These are phyloP conservation scores for Cephalotrichum gorgonifer DNA, from an alignment of 2,329 filamentous ascomycete genomes.

Conservation along the genomic window DNA sequence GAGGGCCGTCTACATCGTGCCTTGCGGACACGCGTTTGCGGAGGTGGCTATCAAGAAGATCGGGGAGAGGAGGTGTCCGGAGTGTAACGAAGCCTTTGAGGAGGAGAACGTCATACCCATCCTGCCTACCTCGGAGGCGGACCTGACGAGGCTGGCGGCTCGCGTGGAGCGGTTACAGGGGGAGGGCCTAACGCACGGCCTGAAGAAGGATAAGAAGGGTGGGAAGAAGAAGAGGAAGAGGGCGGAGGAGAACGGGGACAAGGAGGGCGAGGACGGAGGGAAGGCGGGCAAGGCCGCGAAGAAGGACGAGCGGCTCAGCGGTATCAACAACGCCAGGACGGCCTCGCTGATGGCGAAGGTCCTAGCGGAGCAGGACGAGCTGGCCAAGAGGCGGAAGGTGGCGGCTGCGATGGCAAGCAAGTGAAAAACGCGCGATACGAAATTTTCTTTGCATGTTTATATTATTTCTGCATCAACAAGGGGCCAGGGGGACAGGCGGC, in stretches of 20 bases:
- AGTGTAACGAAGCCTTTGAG: constrained; percentile 69
- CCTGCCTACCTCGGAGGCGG: constrained; percentile 58
- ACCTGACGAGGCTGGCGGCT: constrained; percentile 56
- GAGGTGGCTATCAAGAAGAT: constrained; percentile 78
- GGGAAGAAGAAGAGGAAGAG: constrained; percentile 69
- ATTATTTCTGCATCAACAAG: too few relatives aligned
- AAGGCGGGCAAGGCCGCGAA: constrained; percentile 29
- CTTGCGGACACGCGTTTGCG: constrained; percentile 90
- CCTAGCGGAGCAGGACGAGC: constrained; percentile 73
- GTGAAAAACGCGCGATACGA: neutral
- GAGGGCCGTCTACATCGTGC: constrained; percentile 81
- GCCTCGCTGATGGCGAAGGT: constrained; percentile 80
- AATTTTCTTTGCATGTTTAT: neutral
- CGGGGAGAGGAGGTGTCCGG: constrained; percentile 48
- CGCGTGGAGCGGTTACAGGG: constrained; percentile 60
- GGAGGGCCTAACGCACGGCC: constrained; percentile 67
- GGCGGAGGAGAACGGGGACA: constrained; percentile 19
- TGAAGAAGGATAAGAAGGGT: constrained; percentile 67
- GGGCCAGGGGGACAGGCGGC: neutral
- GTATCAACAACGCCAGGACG: constrained; percentile 82
- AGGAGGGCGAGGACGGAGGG: constrained; percentile 30
- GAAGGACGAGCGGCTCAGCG: constrained; percentile 30
- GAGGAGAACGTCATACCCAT: constrained; percentile 74
- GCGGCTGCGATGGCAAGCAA: constrained; percentile 18
- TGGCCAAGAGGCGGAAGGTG: constrained; percentile 68